Evolutionary conservation across 352 stramenopile species (phyloP).

Genomic region (Pythium plurisporium): DNA sequence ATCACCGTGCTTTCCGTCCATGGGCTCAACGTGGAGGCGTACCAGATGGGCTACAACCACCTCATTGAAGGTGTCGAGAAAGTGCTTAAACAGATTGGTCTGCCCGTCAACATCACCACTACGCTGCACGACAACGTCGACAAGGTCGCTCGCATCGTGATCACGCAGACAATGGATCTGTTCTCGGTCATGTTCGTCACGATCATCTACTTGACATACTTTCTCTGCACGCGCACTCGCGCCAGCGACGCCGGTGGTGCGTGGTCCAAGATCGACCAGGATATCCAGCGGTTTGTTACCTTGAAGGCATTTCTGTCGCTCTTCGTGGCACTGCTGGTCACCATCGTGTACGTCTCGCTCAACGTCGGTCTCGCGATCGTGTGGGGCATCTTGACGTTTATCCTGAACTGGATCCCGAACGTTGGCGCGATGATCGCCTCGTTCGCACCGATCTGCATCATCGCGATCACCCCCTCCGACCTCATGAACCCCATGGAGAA

Average conservation of each 20-base stretch:
- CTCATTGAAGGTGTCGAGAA: constrained; percentile 62
- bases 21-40: constrained; percentile 70
- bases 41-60: constrained; percentile 80
- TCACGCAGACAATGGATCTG: constrained; percentile 87
- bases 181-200: constrained; percentile 90
- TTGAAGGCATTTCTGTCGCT: constrained; percentile 87
- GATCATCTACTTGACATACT: constrained; percentile 88
- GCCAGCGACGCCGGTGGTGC: constrained; percentile 79
- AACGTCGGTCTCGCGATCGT: constrained; percentile 85
- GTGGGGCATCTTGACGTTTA: constrained; percentile 87
- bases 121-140: constrained; percentile 88
- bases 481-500: constrained; percentile 90
- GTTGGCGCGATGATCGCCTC: constrained; percentile 87
- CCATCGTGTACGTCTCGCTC: constrained; percentile 86
- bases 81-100: constrained; percentile 63
- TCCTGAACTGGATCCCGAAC: constrained; percentile 89
- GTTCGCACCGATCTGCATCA: constrained; percentile 78
- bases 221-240: constrained; percentile 79
- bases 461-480: constrained; percentile 75
- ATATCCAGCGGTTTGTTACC: constrained; percentile 87
- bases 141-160: constrained; percentile 77
- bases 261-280: constrained; percentile 87
- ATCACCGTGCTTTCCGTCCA: constrained; percentile 86
- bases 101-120: constrained; percentile 86
- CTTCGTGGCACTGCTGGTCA: constrained; percentile 84